A percentile compares a stretch with the other conserved stretches of the same genome.
phyloP scores from a whole-genome alignment of 106 monocot species.

The Vanilla planifolia region DNA sequence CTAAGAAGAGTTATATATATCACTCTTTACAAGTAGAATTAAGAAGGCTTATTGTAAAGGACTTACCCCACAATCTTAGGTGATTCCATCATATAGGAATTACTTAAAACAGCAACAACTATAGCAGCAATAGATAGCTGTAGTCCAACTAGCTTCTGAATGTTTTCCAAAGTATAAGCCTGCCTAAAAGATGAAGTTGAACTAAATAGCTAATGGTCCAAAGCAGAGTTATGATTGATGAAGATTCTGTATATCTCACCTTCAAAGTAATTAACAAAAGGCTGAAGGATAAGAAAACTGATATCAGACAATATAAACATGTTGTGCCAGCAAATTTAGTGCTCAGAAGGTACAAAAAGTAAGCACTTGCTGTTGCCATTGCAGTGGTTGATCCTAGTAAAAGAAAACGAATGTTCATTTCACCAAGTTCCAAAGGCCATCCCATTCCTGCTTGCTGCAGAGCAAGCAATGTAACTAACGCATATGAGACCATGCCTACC shows the following conservation, averaged over 20 bases:
- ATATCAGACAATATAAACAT: constrained; percentile 80
- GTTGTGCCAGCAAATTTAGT: constrained; percentile 63
- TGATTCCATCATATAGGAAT: constrained; percentile 41
- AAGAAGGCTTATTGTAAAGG: neutral
- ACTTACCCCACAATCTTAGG: constrained; percentile 41
- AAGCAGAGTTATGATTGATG: neutral
- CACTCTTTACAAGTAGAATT: neutral
- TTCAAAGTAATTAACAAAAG: constrained; percentile 62
- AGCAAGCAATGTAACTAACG: constrained; percentile 56
- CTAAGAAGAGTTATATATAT: neutral
- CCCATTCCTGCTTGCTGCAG: constrained; percentile 45
- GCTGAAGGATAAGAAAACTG: constrained; percentile 75
- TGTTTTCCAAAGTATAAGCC: constrained; percentile 69
- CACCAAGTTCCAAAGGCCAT: constrained; percentile 27
- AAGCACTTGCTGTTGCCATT: constrained; percentile 93
- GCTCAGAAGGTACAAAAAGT: constrained; percentile 83
- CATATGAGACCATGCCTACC: constrained; percentile 78
- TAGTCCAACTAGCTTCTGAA: constrained; percentile 51
- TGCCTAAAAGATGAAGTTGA: constrained; percentile 8
- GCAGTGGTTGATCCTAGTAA: constrained; percentile 63
- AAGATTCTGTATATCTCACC: constrained; percentile 25
- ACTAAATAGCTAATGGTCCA: neutral
- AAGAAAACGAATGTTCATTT: constrained; percentile 40
- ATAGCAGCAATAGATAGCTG: constrained; percentile 59
- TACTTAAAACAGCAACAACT: constrained; percentile 59